Evolutionary conservation across 306 rosid species (phyloP).

Genomic region (Cicer bijugum): DNA sequence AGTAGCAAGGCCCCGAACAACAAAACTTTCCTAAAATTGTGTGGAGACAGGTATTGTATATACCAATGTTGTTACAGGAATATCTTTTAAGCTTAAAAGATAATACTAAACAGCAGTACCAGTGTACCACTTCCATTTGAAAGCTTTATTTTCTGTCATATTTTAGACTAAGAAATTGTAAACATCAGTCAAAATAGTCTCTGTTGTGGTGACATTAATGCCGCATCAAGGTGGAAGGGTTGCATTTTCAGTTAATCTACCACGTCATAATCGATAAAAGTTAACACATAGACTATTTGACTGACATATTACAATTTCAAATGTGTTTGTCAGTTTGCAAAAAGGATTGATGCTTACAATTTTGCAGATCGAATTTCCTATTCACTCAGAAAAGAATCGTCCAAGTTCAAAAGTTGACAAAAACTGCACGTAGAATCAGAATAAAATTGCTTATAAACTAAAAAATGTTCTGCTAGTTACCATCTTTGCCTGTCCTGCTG

Average conservation of each 20-base stretch:
- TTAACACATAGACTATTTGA: no score
- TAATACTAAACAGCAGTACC: conserved; percentile 9
- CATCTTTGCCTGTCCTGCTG: conserved; percentile 91
- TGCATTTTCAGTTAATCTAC: no score
- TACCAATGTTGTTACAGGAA: conserved; percentile 26
- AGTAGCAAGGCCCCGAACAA: conserved; percentile 6
- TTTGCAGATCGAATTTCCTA: no score
- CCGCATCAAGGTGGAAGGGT: no score
- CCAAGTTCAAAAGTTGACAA: conserved; percentile 31
- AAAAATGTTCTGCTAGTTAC: conserved; percentile 49
- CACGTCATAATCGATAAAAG: no score
- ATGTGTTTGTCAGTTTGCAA: no score
- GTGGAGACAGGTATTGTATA: conserved; percentile 10
- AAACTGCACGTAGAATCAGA: background rate
- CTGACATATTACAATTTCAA: no score
- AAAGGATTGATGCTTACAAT: no score
- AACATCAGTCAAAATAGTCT: no score
- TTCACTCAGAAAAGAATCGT: conserved; percentile 13
- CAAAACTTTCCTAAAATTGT: background rate
- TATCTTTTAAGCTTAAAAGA: conserved; percentile 10
- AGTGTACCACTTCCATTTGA: conserved; percentile 10
- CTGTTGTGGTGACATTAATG: no score
- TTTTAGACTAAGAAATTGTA: conserved; percentile 1
- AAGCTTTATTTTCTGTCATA: conserved; percentile 17
- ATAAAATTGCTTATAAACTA: conserved; percentile 21